These are phyloP conservation scores for Diospyros lotus DNA, from an alignment of 148 eudicot genomes.

Conservation along the genomic window DNA sequence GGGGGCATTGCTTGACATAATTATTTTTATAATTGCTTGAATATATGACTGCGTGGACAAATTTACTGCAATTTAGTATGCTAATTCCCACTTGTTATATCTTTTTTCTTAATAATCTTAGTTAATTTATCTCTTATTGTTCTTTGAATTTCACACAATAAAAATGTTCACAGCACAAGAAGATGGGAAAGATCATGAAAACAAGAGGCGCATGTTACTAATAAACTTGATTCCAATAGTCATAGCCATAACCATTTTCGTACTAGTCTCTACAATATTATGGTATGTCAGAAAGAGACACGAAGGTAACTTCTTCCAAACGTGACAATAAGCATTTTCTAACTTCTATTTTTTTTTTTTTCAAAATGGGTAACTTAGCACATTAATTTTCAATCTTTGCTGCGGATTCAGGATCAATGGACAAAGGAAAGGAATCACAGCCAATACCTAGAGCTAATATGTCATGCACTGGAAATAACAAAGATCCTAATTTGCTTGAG, in stretches of 20 bases:
- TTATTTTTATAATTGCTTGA: too few relatives aligned
- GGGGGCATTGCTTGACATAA: too few relatives aligned
- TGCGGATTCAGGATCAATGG: neutral
- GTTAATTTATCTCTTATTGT: too few relatives aligned
- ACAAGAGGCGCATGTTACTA: neutral
- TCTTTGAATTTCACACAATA: neutral
- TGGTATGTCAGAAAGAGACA: neutral
- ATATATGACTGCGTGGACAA: too few relatives aligned
- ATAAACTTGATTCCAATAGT: neutral
- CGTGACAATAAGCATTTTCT: too few relatives aligned
- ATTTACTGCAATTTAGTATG: too few relatives aligned
- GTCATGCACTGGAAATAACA: neutral
- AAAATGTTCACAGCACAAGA: slow-evolving; percentile 1
- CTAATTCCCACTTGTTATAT: too few relatives aligned
- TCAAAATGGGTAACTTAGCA: neutral
- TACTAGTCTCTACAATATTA: neutral
- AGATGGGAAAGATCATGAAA: neutral
- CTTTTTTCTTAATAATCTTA: too few relatives aligned
- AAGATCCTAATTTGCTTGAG: neutral
- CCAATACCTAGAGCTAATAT: neutral
- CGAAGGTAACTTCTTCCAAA: neutral
- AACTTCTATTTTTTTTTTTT: too few relatives aligned
- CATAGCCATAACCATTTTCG: neutral
- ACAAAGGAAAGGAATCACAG: too few relatives aligned
- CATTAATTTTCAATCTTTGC: neutral